A percentile compares a stretch with the other conserved stretches of the same genome.
These are phyloP conservation scores for Amanita exitialis DNA, from an alignment of 768 basidiomycete species.

Conservation along the genomic window DNA sequence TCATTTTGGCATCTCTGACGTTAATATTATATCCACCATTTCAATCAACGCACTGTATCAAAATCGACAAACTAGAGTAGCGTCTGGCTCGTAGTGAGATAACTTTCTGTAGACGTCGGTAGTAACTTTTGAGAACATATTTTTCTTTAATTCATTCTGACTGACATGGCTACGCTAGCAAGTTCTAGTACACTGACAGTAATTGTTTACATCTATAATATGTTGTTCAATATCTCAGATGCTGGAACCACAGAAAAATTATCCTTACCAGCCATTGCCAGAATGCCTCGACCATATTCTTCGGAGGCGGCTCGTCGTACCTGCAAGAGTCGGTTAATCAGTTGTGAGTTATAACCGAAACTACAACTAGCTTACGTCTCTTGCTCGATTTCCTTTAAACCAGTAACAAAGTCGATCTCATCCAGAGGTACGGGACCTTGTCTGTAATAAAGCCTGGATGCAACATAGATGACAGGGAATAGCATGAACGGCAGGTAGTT, in stretches of 20 bases:
- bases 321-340: conserved; percentile 15
- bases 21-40: conserved; percentile 5
- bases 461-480: conserved; percentile 69
- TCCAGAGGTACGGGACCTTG: conserved; percentile 32
- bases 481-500: conserved; percentile 65
- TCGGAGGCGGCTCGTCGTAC: conserved; percentile 64
- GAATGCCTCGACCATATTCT: conserved; percentile 54
- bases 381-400: conserved; percentile 62
- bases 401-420: conserved; percentile 81
- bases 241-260: background rate
- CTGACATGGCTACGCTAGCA: background rate
- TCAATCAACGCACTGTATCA: conserved; percentile 11
- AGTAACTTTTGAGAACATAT: background rate
- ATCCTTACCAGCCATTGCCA: conserved; percentile 73
- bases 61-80: conserved; percentile 11
- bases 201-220: conserved; percentile 11
- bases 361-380: conserved; percentile 30
- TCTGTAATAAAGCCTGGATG: conserved; percentile 44
- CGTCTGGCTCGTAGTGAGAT: background rate
- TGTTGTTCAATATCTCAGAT: background rate
- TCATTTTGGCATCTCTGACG: conserved; percentile 6
- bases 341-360: background rate
- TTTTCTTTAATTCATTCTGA: background rate
- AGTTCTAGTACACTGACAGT: background rate
- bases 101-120: conserved; percentile 1